Conservation (phyloP, 306 rosid species). For the Trifolium dubium region DNA sequence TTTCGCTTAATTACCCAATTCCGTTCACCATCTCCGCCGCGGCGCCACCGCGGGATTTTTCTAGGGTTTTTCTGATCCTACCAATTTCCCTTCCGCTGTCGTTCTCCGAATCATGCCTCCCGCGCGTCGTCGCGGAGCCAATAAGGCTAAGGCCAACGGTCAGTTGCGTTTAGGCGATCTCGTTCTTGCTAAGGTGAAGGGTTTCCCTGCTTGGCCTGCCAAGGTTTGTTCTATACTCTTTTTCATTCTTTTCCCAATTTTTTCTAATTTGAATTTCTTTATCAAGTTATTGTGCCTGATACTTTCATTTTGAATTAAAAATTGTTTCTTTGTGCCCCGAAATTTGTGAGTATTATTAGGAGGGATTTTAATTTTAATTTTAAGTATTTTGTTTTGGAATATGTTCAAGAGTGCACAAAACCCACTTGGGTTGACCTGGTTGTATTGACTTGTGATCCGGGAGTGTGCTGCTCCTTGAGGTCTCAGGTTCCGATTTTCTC, state of each 20-base stretch:
- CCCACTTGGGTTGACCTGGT: too few relatives aligned
- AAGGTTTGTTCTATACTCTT: slow-evolving; percentile 58
- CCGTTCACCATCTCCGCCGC: slow-evolving; percentile 44
- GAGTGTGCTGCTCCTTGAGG: too few relatives aligned
- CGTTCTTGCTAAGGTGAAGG: slow-evolving; percentile 99
- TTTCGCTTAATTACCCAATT: slow-evolving; percentile 32
- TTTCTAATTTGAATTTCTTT: neutral
- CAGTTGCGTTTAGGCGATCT: slow-evolving; percentile 92
- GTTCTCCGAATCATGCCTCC: slow-evolving; percentile 71
- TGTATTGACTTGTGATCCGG: too few relatives aligned
- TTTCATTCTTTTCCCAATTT: slow-evolving; percentile 8
- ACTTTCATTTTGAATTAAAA: slow-evolving; percentile 2
- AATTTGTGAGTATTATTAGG: neutral
- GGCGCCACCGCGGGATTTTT: slow-evolving; percentile 53
- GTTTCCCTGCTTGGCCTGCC: slow-evolving; percentile 97
- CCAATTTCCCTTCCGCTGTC: slow-evolving; percentile 18
- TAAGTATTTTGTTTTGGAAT: too few relatives aligned
- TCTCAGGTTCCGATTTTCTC: too few relatives aligned
- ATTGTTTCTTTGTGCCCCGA: neutral
- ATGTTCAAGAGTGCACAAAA: too few relatives aligned
- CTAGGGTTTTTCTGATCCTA: slow-evolving; percentile 59
- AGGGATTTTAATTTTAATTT: too few relatives aligned
- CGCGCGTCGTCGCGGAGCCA: slow-evolving; percentile 92
- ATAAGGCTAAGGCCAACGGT: slow-evolving; percentile 68
- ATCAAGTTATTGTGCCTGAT: neutral